Base-by-base conservation (phyloP, 768 basidiomycete species). In the Leccinum barrowsii region DNA sequence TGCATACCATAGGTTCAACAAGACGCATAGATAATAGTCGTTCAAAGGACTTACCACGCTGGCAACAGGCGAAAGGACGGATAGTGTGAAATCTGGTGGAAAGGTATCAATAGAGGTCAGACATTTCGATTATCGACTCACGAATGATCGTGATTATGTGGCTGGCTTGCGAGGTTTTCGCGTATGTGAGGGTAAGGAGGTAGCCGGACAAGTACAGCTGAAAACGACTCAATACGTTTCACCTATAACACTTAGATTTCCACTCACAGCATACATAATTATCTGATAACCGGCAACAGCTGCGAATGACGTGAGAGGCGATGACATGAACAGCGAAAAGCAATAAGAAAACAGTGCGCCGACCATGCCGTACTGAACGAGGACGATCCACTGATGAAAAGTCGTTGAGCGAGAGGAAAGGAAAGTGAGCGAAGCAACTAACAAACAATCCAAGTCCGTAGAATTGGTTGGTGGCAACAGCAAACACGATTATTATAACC, bases 251-350 rank as follows among this genome's bases (percentile, higher is more conserved):
- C 15, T 5, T 19, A 40, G 21, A 50, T 40, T 24, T 28, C 52
- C 21, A 79, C 86, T 70, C 68, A 90, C 87, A 44, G 87, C 65
- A 66, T 84, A 90, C 71, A 90, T 81, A 55, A 91, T 71, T 44
- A 89, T 79, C 61, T 91, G 87, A 65, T 86, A 89, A 15, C 83
- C 89, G 5, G 89, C 89, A 13, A 85, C 81, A 5, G 79, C 74
- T 1, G 90, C 89, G 62, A 91, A 92, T 2, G 89, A 85, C 3
- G 86, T 85, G 24, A 92, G 75, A 11, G 89, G 85, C 0, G 88
- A 87, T 1, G 81, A 68, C 56, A 82, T 80, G 55, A 85, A 66
- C 15, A 90, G 70, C 5, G 88, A 84, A 13, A 81, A 75, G 52
- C 81, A 85, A 66, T 89, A 90, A 17, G 89, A 76, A 61, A 90